Evolutionary conservation across 2,329 filamentous ascomycete species (phyloP), one percentile per base, ranked within the genome.

Genomic region (Helotiales sp.): DNA sequence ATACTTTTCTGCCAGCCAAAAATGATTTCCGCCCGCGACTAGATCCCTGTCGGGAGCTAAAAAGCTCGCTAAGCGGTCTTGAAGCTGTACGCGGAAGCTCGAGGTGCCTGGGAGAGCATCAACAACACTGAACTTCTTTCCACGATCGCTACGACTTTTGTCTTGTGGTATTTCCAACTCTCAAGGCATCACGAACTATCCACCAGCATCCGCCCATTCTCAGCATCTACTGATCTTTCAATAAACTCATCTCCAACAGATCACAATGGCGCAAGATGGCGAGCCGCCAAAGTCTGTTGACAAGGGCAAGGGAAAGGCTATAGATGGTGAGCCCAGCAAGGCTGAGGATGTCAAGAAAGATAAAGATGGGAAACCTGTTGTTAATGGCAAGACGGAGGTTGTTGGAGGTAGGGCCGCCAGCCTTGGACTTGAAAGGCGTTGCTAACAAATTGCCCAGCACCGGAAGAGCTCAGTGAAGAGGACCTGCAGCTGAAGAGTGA

Each of bases 401-500:
- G 60, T 70, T 53, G 76, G 76, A 61, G 73, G 75, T 78, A 69
- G 56, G 69, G 63, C n/a, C 57, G 25, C 36, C 59, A 52, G 55
- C 22, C 54, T 57, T 38, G 44, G 47, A 25, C 51, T 38, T 38
- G 36, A 54, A 54, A 52, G 58, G 49, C 55, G 63, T 40, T 60
- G 59, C 73, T 79, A 69, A 79, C 71, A 57, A 55, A 52, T 59
- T 61, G 29, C 58, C 57, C 61, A 75, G 76, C 74, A 70, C 73
- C 81, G 79, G 93, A 98, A 77, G 95, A 99, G 77, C 87, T 99
- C 67, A 99, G 84, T 71, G 95, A 99, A 71, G 95, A 99, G 76
- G 95, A 99, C 66, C 93, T 98, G 77, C 93, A 98, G 80, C 86
- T 99, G 71, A 99, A 99, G 81, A 93, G 84, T 71, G 95, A 99